These are phyloP conservation scores for Vigna angularis DNA, from an alignment of 306 rosid species.

Conservation along the genomic window DNA sequence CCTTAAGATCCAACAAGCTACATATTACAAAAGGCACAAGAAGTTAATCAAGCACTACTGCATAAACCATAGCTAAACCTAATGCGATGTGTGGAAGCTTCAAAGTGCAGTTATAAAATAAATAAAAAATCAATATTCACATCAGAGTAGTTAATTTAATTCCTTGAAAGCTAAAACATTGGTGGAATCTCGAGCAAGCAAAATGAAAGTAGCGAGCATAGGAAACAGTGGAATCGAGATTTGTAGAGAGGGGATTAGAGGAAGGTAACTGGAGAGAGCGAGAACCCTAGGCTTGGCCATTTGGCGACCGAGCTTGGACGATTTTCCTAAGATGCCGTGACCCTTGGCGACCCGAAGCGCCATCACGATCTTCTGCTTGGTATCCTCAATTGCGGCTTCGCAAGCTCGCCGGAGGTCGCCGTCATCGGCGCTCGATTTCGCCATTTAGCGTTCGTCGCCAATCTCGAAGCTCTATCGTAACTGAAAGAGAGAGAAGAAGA, in stretches of 20 bases:
- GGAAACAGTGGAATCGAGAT: neutral
- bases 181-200: slow-evolving; percentile 3
- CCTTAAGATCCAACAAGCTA: slow-evolving; percentile 14
- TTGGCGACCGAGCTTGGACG: slow-evolving; percentile 86
- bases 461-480: slow-evolving; percentile 42
- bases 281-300: slow-evolving; percentile 99
- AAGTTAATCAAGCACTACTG: neutral
- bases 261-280: slow-evolving; percentile 81
- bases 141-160: slow-evolving; percentile 36
- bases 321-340: slow-evolving; percentile 74
- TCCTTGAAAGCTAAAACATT: slow-evolving; percentile 21
- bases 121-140: slow-evolving; percentile 5
- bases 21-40: slow-evolving; percentile 4
- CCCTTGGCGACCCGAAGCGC: slow-evolving; percentile 90
- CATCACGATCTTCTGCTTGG: slow-evolving; percentile 78
- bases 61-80: neutral
- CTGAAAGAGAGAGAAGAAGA: slow-evolving; percentile 7
- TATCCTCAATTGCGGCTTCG: slow-evolving; percentile 83
- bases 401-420: slow-evolving; percentile 95
- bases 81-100: neutral
- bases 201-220: slow-evolving; percentile 12
- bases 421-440: slow-evolving; percentile 94
- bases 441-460: slow-evolving; percentile 58
- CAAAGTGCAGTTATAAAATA: neutral
- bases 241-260: neutral